phyloP scores from a whole-genome alignment of 805 yeast genomes.

The Gaillardinia entomophila region DNA sequence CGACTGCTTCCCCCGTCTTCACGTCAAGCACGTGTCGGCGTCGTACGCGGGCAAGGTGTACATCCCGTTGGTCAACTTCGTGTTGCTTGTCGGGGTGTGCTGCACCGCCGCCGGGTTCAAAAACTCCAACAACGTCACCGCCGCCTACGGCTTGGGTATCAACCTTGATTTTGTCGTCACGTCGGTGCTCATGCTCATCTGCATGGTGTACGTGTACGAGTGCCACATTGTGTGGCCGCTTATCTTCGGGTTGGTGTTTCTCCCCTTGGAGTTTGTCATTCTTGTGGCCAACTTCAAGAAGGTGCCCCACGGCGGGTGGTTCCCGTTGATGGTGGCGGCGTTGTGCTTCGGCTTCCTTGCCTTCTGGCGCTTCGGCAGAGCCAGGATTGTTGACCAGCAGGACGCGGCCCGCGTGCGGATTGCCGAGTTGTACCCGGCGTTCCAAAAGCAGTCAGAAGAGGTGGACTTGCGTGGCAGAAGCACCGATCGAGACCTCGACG shows the following conservation, averaged over 20 bases:
- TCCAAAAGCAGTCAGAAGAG: constrained; percentile 9
- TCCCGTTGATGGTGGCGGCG: constrained; percentile 43
- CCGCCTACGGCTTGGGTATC: constrained; percentile 59
- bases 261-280: constrained; percentile 42
- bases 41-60: constrained; percentile 45
- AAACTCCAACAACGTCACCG: constrained; percentile 44
- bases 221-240: constrained; percentile 28
- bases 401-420: constrained; percentile 24
- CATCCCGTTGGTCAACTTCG: constrained; percentile 45
- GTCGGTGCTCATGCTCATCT: constrained; percentile 38
- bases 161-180: constrained; percentile 52
- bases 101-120: constrained; percentile 49
- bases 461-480: constrained; percentile 11
- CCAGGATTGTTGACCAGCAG: constrained; percentile 35
- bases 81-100: constrained; percentile 47
- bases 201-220: constrained; percentile 42
- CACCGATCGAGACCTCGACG: background rate
- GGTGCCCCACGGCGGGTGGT: constrained; percentile 59
- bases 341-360: constrained; percentile 31
- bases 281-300: constrained; percentile 46
- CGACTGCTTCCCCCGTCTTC: constrained; percentile 49
- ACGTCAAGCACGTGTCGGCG: constrained; percentile 40
- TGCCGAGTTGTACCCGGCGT: constrained; percentile 28
- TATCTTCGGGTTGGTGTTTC: constrained; percentile 31
- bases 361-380: constrained; percentile 46